phyloP scores from a whole-genome alignment of 768 basidiomycete genomes.

The Galerina sulciceps region DNA sequence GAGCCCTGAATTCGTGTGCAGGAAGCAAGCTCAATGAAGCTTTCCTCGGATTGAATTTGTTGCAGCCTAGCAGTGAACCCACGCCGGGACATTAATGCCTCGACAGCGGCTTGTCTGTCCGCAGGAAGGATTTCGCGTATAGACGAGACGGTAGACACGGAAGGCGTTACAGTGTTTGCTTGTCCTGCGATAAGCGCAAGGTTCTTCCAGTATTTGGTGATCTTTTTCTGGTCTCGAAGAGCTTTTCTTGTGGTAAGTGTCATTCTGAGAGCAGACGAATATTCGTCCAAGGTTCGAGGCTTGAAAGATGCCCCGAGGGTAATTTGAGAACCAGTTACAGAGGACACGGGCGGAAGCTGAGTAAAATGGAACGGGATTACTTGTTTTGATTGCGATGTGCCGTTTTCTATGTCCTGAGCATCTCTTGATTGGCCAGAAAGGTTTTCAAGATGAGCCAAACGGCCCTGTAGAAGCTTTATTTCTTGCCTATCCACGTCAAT shows the following conservation, averaged over 20 bases:
- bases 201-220: slow-evolving; percentile 51
- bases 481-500: slow-evolving; percentile 18
- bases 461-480: slow-evolving; percentile 19
- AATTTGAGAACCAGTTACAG: slow-evolving; percentile 20
- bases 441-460: slow-evolving; percentile 21
- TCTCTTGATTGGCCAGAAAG: slow-evolving; percentile 1
- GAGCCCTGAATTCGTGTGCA: not conserved
- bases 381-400: not conserved
- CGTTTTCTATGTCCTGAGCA: too few relatives aligned
- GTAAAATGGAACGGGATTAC: not conserved
- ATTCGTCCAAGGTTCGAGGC: slow-evolving; percentile 45
- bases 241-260: slow-evolving; percentile 48
- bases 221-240: slow-evolving; percentile 46
- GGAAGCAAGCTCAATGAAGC: not conserved
- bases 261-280: slow-evolving; percentile 51
- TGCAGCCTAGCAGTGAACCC: slow-evolving; percentile 10
- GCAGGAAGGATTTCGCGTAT: slow-evolving; percentile 34
- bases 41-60: not conserved
- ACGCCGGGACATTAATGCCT: slow-evolving; percentile 35
- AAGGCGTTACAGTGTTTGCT: slow-evolving; percentile 38
- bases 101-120: slow-evolving; percentile 43
- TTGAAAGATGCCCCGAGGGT: slow-evolving; percentile 6
- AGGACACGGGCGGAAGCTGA: slow-evolving; percentile 5
- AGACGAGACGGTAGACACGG: slow-evolving; percentile 42
- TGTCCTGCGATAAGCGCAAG: slow-evolving; percentile 33